A percentile compares a stretch with the other conserved stretches of the same genome.
These are phyloP conservation scores for Neofusicoccum umdonicola DNA, from an alignment of 2,329 filamentous ascomycete species.

Conservation along the genomic window DNA sequence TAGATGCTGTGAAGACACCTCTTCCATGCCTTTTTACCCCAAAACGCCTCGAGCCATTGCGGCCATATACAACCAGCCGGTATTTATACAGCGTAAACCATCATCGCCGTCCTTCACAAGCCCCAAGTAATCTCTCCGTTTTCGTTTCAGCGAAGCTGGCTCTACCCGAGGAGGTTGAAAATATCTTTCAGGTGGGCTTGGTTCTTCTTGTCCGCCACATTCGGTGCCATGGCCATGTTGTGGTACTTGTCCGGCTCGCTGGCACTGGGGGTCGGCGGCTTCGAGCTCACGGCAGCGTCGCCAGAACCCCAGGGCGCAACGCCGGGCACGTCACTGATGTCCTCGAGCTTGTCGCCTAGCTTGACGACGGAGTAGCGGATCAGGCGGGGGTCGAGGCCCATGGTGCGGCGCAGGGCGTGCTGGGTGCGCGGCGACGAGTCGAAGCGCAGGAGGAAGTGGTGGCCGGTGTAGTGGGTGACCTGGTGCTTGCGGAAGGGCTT, in stretches of 20 bases:
- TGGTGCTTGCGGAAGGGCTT: conserved; percentile 77
- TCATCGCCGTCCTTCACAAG: neutral
- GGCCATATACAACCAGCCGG: conserved; percentile 2
- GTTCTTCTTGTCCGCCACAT: too few relatives aligned
- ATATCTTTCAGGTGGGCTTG: neutral
- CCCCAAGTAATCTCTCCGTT: too few relatives aligned
- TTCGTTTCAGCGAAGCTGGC: neutral
- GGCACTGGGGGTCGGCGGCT: neutral
- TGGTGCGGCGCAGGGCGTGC: conserved; percentile 68
- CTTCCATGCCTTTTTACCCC: neutral
- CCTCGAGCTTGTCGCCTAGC: conserved; percentile 66
- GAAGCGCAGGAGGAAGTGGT: conserved; percentile 98
- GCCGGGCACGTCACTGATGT: conserved; percentile 59
- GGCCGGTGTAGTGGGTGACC: conserved; percentile 76
- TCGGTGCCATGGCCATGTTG: neutral
- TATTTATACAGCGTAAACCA: conserved; percentile 5
- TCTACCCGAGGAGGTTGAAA: neutral
- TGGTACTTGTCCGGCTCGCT: neutral
- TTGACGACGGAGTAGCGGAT: conserved; percentile 85
- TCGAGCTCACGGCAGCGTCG: neutral
- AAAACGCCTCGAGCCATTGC: conserved; percentile 6
- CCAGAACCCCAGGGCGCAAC: conserved; percentile 14
- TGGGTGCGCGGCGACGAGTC: conserved; percentile 74
- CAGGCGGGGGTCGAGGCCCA: conserved; percentile 85
- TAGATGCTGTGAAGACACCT: neutral